A percentile compares a stretch with the other conserved stretches of the same genome.
Conservation (phyloP, 805 yeast species). For the Candida yuanshanica region DNA sequence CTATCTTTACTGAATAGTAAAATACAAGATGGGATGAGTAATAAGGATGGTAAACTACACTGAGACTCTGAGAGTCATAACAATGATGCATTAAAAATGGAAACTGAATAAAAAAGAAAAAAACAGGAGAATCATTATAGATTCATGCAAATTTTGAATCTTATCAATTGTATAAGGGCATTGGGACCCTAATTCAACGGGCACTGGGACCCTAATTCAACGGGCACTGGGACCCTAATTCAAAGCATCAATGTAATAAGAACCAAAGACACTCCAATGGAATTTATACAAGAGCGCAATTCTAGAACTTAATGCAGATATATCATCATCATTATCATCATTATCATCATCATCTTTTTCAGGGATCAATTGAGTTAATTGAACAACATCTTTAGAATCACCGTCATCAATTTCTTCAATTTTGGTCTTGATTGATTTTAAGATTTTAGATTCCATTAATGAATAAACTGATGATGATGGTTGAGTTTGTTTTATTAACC, state of each 20-base stretch:
- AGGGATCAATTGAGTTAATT: slow-evolving; percentile 3
- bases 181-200: too few relatives aligned
- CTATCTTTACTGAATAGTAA: too few relatives aligned
- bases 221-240: too few relatives aligned
- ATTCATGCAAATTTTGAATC: too few relatives aligned
- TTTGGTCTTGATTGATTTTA: slow-evolving; percentile 39
- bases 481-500: slow-evolving; percentile 84
- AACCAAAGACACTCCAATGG: slow-evolving; percentile 81
- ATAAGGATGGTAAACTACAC: too few relatives aligned
- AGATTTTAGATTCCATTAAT: slow-evolving; percentile 62
- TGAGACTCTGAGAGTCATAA: too few relatives aligned
- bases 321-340: slow-evolving; percentile 46
- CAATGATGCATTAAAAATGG: neutral
- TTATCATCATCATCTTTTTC: slow-evolving; percentile 8
- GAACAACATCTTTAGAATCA: slow-evolving; percentile 1
- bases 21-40: too few relatives aligned
- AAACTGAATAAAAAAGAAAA: neutral
- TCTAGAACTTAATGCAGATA: slow-evolving; percentile 53
- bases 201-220: too few relatives aligned
- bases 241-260: slow-evolving; percentile 39
- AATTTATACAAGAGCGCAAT: slow-evolving; percentile 54
- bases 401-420: slow-evolving; percentile 26
- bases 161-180: too few relatives aligned
- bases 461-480: slow-evolving; percentile 75
- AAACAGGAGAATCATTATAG: neutral